Conservation (phyloP, 306 rosid genomes). For the Rosa chinensis region DNA sequence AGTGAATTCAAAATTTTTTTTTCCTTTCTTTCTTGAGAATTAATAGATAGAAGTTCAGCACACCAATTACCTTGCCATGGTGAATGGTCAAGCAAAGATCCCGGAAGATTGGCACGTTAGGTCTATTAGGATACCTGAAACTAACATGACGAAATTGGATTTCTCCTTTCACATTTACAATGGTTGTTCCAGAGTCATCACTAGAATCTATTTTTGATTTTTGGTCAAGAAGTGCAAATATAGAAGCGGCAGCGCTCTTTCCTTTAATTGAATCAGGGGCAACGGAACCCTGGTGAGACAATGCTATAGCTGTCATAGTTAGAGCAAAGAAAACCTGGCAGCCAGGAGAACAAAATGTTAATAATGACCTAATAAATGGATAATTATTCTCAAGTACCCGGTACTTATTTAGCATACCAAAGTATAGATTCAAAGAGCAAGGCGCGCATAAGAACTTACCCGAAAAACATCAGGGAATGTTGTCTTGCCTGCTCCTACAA, state of each 20-base stretch:
- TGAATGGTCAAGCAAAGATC: slow-evolving; percentile 41
- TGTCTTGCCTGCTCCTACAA: slow-evolving; percentile 43
- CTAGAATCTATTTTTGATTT: slow-evolving; percentile 41
- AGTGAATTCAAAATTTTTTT: background rate
- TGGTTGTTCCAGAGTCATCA: slow-evolving; percentile 34
- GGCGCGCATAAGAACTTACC: slow-evolving; percentile 21
- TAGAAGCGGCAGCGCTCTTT: slow-evolving; percentile 38
- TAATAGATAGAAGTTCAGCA: background rate
- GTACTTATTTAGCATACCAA: background rate
- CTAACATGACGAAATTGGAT: slow-evolving; percentile 39
- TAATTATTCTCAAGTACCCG: background rate
- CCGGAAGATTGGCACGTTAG: slow-evolving; percentile 38
- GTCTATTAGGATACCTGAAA: slow-evolving; percentile 45
- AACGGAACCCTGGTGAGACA: slow-evolving; percentile 41
- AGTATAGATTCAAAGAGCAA: background rate
- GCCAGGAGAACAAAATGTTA: background rate
- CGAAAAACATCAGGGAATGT: slow-evolving; percentile 53
- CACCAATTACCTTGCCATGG: slow-evolving; percentile 41
- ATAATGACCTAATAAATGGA: background rate
- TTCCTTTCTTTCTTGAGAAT: background rate
- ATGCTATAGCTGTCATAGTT: slow-evolving; percentile 34
- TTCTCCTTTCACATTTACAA: slow-evolving; percentile 40
- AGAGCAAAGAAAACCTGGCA: slow-evolving; percentile 54
- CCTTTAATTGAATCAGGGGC: slow-evolving; percentile 46
- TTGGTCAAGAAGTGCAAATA: slow-evolving; percentile 40